These are phyloP conservation scores for Keithomyces neogunnii DNA, from an alignment of 2,329 filamentous ascomycete genomes.

Conservation along the genomic window DNA sequence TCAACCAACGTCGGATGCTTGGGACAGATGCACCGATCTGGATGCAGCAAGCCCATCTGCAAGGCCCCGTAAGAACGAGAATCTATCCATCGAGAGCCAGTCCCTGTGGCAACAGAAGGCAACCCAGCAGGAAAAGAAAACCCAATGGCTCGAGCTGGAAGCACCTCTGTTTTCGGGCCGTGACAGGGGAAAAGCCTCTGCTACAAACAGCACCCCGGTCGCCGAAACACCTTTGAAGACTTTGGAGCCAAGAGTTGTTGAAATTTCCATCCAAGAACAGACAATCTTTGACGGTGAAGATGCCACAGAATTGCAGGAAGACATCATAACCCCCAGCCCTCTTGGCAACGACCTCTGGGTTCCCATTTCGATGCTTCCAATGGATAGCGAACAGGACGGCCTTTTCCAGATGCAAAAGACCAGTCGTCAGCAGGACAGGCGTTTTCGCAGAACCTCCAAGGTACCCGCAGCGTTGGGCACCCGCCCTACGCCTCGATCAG, in stretches of 20 bases:
- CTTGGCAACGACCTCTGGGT: not conserved
- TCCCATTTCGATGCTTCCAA: not conserved
- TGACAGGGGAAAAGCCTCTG: not conserved
- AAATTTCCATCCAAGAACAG: not conserved
- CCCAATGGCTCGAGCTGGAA: not conserved
- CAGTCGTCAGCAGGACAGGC: not conserved
- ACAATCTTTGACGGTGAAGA: not conserved
- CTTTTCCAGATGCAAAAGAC: not conserved
- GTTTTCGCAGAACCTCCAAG: not conserved
- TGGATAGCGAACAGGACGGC: not conserved
- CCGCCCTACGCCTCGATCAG: slow-evolving; percentile 1
- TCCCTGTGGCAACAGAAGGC: not conserved
- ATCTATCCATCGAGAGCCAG: not conserved
- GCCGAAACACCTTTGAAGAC: not conserved
- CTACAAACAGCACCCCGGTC: not conserved
- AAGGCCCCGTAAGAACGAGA: not conserved
- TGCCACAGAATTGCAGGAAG: not conserved
- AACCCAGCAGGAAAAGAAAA: slow-evolving; percentile 4
- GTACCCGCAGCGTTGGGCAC: not conserved
- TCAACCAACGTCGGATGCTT: slow-evolving; percentile 16
- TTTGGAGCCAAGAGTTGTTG: not conserved
- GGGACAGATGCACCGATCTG: not conserved
- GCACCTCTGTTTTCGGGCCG: too few species aligned
- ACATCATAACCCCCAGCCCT: not conserved
- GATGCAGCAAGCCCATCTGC: not conserved